These are phyloP conservation scores for Solanum habrochaites DNA, from an alignment of 257 asterid genomes.

Conservation along the genomic window DNA sequence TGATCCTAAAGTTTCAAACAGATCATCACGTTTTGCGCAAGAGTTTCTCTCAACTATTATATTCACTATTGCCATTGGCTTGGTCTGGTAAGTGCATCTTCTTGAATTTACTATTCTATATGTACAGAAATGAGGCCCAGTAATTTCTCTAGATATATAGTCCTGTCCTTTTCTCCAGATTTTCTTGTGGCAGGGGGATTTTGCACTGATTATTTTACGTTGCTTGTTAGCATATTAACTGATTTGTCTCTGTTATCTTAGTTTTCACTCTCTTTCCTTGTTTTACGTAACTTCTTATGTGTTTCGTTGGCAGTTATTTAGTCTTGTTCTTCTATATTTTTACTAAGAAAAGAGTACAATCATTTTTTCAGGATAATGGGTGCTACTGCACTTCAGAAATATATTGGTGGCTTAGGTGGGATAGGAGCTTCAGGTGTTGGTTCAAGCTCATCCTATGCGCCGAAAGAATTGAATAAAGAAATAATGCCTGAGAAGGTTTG, in stretches of 20 bases:
- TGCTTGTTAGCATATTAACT: neutral
- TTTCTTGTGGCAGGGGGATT: neutral
- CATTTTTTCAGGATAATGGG: constrained; percentile 54
- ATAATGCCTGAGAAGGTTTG: constrained; percentile 78
- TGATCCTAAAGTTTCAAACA: constrained; percentile 60
- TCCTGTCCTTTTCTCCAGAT: neutral
- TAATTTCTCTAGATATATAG: neutral
- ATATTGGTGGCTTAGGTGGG: constrained; percentile 89
- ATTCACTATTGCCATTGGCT: constrained; percentile 72
- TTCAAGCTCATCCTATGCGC: constrained; percentile 76
- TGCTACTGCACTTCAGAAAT: constrained; percentile 85
- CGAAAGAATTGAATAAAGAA: constrained; percentile 85
- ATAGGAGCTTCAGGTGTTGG: constrained; percentile 95
- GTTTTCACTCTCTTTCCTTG: neutral
- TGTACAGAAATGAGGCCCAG: neutral
- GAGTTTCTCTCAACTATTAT: constrained; percentile 71
- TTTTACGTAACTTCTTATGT: neutral
- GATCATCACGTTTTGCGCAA: constrained; percentile 67
- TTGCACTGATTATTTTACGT: neutral
- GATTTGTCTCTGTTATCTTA: neutral
- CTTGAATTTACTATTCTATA: neutral
- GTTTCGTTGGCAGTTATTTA: neutral
- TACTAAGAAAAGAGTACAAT: neutral
- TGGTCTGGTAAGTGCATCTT: constrained; percentile 57
- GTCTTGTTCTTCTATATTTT: neutral